Base-by-base conservation (phyloP, 768 basidiomycete genomes). In the Mycena vitilis region DNA sequence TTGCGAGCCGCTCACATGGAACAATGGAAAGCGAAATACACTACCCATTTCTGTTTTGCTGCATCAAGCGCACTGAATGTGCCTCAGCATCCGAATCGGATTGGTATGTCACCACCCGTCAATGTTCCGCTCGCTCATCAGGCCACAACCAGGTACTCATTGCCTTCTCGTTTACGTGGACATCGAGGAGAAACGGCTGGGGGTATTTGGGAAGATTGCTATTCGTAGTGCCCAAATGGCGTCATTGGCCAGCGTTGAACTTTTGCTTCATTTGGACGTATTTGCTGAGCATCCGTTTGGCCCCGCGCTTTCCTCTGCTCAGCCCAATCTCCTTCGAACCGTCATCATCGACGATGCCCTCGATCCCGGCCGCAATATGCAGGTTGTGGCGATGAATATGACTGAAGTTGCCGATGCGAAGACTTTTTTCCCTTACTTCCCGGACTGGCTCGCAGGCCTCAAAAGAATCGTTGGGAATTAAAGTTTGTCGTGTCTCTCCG, bases 51-150 rank as follows among this genome's bases (percentile, higher is more conserved):
- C 37, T 52, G 25, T 34, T 22, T 55, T 7, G 62, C 53, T 63
- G 62, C 62, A 15, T 38, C 13, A 22, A 63, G 62, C 54, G 62
- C 62, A 48, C 37, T 63, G 23, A 25, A 63, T 56, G 18, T 63
- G 30, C 18, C 62, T 55, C 62, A 34, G 34, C 53, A 56, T 48
- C 53, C 62, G 47, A 36, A 47, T 16, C 62, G 53, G 53, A 63
- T 63, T 22, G 62, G 62, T 63, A 55, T 37, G 53, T 23, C 15
- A 38, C 44, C 18, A 7, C 45, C 53, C 44, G 15, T 23, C 44
- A 10, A 37, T n/a, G 15, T 38, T 47, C 30, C 53, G 48, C 30
- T 47, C 18, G 40, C 51, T 63, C 42, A 63, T 56, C 12, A 18
- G 34, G 6, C 22, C 47, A 30, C 42, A 15, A 30, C 55, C 60